Percentiles rank a stretch among this genome's conserved stretches.
Evolutionary conservation across 192 early-diverging fungal species (phyloP).

Genomic region (Mortierella antarctica): DNA sequence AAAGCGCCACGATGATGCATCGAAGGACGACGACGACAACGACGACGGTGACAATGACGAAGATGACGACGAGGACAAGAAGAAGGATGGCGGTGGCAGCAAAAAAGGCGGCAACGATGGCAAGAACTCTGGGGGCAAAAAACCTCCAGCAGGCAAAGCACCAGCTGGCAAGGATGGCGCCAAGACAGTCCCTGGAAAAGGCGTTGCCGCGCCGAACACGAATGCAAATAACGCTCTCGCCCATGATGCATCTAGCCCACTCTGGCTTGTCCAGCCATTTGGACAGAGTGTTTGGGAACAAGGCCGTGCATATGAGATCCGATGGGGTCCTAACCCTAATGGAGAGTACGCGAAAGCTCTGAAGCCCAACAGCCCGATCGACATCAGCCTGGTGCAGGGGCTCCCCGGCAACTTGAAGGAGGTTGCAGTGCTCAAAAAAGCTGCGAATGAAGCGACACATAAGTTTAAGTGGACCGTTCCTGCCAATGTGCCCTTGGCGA

Average conservation of each 20-base stretch:
- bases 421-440: conserved; percentile 7
- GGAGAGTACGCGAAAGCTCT: conserved; percentile 20
- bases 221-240: conserved; percentile 2
- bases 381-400: conserved; percentile 37
- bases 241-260: conserved; percentile 1
- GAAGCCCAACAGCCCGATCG: conserved; percentile 18
- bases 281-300: conserved; percentile 39
- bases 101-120: not conserved
- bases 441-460: conserved; percentile 8
- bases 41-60: no score
- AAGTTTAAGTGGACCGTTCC: conserved; percentile 37
- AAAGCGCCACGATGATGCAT: no score
- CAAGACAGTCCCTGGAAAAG: not conserved
- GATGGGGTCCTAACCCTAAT: conserved; percentile 47
- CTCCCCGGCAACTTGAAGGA: conserved; percentile 7
- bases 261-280: conserved; percentile 45
- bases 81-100: not conserved
- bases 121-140: not conserved
- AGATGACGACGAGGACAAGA: not conserved
- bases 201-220: not conserved
- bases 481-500: conserved; percentile 5
- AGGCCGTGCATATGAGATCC: conserved; percentile 30
- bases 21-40: not conserved
- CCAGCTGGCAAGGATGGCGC: not conserved
- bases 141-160: not conserved